These are phyloP conservation scores for Ostreobium quekettii DNA, from an alignment of 139 green algal genomes.

Conservation along the genomic window DNA sequence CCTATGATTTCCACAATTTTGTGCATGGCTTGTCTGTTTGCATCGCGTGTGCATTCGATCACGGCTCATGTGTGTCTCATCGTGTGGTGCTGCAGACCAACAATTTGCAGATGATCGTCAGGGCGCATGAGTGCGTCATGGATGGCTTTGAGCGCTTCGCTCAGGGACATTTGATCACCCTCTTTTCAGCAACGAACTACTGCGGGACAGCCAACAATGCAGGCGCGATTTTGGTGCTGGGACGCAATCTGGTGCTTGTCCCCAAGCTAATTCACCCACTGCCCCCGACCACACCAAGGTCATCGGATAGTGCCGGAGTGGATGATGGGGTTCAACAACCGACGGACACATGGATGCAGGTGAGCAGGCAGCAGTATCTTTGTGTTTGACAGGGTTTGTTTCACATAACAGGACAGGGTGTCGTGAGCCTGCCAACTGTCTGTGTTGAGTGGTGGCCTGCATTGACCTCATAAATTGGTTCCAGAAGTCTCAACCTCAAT, in stretches of 20 bases:
- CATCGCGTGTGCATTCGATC: no score
- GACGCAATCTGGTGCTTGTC: slow-evolving; percentile 93
- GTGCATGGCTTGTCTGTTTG: no score
- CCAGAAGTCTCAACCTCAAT: background rate
- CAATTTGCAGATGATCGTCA: slow-evolving; percentile 96
- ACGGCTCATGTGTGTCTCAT: no score
- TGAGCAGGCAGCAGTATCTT: background rate
- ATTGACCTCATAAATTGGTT: background rate
- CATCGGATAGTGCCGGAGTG: slow-evolving; percentile 33
- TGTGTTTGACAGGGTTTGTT: slow-evolving; percentile 21
- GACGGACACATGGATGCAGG: slow-evolving; percentile 41
- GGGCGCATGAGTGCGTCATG: slow-evolving; percentile 99
- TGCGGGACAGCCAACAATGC: slow-evolving; percentile 97
- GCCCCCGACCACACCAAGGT: slow-evolving; percentile 65
- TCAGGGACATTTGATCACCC: slow-evolving; percentile 88
- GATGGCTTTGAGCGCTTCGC: slow-evolving; percentile 99
- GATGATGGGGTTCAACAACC: slow-evolving; percentile 20
- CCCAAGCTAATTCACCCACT: slow-evolving; percentile 99
- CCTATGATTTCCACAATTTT: no score
- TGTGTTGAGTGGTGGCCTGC: background rate
- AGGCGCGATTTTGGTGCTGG: slow-evolving; percentile 90
- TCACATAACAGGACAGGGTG: slow-evolving; percentile 23
- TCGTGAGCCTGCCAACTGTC: slow-evolving; percentile 28
- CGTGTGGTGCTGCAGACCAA: slow-evolving; percentile 60
- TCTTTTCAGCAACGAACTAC: slow-evolving; percentile 99